Percentiles rank a stretch among this genome's conserved stretches.
phyloP scores from a whole-genome alignment of 768 basidiomycete species.

The Sarcomyxa edulis region DNA sequence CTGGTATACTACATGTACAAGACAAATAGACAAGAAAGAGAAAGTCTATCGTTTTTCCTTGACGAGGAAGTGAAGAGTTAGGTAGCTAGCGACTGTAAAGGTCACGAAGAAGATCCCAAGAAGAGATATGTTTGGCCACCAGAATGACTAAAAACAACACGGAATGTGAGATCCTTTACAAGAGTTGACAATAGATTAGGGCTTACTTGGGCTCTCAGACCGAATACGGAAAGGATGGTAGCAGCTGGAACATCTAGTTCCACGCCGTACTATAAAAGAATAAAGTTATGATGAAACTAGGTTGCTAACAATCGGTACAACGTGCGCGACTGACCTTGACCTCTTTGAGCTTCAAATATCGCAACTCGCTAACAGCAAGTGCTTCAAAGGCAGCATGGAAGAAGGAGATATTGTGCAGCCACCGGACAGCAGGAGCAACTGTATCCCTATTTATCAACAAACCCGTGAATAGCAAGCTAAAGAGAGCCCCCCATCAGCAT shows the following conservation, averaged over 20 bases:
- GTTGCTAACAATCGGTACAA: constrained; percentile 1
- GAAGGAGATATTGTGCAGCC: constrained; percentile 91
- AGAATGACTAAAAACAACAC: constrained; percentile 61
- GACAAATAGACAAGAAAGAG: too few species aligned
- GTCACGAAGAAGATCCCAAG: constrained; percentile 82
- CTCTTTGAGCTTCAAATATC: constrained; percentile 91
- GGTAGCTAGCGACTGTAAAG: constrained; percentile 73
- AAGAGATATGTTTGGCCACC: constrained; percentile 94
- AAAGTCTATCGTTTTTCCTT: constrained; percentile 62
- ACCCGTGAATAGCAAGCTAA: constrained; percentile 90
- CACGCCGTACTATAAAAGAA: constrained; percentile 73
- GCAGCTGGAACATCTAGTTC: constrained; percentile 96
- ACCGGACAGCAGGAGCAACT: constrained; percentile 64
- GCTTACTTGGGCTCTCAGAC: constrained; percentile 76
- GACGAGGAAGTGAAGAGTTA: constrained; percentile 83
- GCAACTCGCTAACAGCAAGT: constrained; percentile 93
- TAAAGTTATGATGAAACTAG: neutral
- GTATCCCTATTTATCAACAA: constrained; percentile 92
- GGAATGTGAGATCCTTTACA: neutral
- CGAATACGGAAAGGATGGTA: constrained; percentile 91
- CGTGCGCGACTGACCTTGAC: constrained; percentile 65
- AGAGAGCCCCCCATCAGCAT: constrained; percentile 5
- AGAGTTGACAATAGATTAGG: constrained; percentile 13
- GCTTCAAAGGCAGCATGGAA: constrained; percentile 99
- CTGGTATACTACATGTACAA: too few species aligned